phyloP scores from a whole-genome alignment of 805 yeast species.

The Geotrichum ghanense region DNA sequence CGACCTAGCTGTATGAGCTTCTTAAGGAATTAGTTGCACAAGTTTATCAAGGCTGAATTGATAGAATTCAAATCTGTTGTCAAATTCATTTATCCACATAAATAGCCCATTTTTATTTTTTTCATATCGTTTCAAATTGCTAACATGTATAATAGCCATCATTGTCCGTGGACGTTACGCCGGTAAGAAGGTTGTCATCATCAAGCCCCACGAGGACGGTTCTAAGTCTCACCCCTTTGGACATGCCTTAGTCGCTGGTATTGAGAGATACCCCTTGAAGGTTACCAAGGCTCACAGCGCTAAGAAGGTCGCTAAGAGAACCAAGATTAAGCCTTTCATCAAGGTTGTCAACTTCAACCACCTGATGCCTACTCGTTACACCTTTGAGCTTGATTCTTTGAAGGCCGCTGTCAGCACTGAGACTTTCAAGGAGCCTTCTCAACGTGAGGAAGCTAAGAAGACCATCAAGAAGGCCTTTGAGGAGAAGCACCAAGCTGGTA shows the following conservation, averaged over 20 bases:
- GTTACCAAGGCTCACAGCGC: conserved; percentile 91
- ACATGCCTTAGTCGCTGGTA: conserved; percentile 98
- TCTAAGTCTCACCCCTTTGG: conserved; percentile 98
- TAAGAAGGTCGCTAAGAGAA: conserved; percentile 94
- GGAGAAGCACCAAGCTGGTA: conserved; percentile 97
- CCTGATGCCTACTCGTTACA: conserved; percentile 99
- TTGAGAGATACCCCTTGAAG: conserved; percentile 96
- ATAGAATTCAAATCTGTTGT: no score
- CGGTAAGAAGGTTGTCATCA: conserved; percentile 99
- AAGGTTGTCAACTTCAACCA: conserved; percentile 99
- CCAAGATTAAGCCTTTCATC: conserved; percentile 98
- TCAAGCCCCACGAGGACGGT: conserved; percentile 97
- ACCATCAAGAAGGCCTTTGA: conserved; percentile 98
- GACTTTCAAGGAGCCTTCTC: conserved; percentile 94
- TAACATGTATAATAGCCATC: no score
- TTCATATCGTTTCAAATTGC: no score
- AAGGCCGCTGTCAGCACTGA: conserved; percentile 86
- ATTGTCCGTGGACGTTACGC: conserved; percentile 99
- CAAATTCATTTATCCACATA: no score
- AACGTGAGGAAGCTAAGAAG: conserved; percentile 98
- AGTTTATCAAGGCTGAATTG: no score
- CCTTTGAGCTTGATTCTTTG: conserved; percentile 92
- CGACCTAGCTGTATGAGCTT: no score
- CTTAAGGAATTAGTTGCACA: no score
- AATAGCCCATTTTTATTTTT: no score